Base-by-base conservation (phyloP, 768 basidiomycete genomes). In the Boletus tomentosulus region DNA sequence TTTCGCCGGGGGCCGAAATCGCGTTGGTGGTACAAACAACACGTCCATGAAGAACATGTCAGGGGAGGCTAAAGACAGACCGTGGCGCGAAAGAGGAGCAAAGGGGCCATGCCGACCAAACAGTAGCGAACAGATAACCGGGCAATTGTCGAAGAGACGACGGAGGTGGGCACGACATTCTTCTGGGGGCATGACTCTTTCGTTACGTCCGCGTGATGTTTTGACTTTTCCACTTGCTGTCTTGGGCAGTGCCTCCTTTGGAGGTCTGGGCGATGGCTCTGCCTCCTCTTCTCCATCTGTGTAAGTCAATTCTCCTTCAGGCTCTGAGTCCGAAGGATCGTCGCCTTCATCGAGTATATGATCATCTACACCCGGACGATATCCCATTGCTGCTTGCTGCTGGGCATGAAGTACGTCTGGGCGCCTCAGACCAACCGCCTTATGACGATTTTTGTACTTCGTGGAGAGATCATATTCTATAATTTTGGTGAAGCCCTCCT, bases 31-130 rank as follows among this genome's bases (percentile, higher is more conserved):
- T 19, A 98, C 89, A 30, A 92, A 85, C 22, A 99, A 70, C 49
- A 90, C 92, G 33, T 95, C 90, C 76, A 98, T 76, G 78, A 99
- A 99, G 72, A 98, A 98, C 82, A 98, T 93, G 68, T 98, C 97
- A 42, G 94, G 88, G 30, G 84, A 86, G 9, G 87, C 87, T 30
- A 81, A 71, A 7, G 84, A 83, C 9, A 92, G 76, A 47, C 80
- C 82, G 24, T 80, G 77, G n/a, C 68, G 65, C 19, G 78, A 78
- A 43, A 88, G 68, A 31, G 77, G 77, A 4, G 90, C 80, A 60
- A 89, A 87, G 6, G 88, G 85, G 7, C 97, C 95, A 67, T 98
- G 96, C 34, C 92, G 85, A 33, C 95, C 94, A 68, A 91, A 99
- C 33, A 99, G 77, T 48, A 98, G 77, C 1, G 87, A 83, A 66